Evolutionary conservation across 768 basidiomycete species (phyloP).

Genomic region (Boletellus emodensis): DNA sequence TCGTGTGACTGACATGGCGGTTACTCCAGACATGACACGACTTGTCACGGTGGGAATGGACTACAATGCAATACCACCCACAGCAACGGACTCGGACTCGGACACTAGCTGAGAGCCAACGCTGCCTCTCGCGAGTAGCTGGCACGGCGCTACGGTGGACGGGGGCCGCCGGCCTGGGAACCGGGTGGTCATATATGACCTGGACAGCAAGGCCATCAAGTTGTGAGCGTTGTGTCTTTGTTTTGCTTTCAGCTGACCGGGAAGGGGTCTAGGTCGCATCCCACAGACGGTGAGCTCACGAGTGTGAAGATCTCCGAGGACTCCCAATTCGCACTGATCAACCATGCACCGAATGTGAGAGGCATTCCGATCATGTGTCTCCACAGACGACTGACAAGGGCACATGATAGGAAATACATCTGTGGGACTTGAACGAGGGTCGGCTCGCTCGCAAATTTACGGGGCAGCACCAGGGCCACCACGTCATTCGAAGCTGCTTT

Average conservation of each 20-base stretch:
- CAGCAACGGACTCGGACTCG: slow-evolving; percentile 14
- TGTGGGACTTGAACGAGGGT: slow-evolving; percentile 75
- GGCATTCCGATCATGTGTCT: background rate
- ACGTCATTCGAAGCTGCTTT: slow-evolving; percentile 91
- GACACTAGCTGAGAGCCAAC: slow-evolving; percentile 32
- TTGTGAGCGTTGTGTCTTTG: slow-evolving; percentile 46
- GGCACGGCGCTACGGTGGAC: slow-evolving; percentile 33
- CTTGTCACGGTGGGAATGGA: slow-evolving; percentile 83
- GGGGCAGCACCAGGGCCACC: slow-evolving; percentile 78
- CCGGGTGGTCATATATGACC: slow-evolving; percentile 73
- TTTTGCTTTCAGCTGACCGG: slow-evolving; percentile 7
- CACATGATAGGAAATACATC: slow-evolving; percentile 70
- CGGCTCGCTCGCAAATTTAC: slow-evolving; percentile 75
- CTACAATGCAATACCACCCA: slow-evolving; percentile 28
- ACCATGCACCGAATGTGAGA: slow-evolving; percentile 81
- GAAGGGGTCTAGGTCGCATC: slow-evolving; percentile 47
- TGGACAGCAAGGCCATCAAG: slow-evolving; percentile 62
- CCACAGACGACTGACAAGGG: slow-evolving; percentile 6
- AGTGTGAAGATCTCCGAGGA: slow-evolving; percentile 84
- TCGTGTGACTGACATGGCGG: slow-evolving; percentile 80
- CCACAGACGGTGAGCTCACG: slow-evolving; percentile 75
- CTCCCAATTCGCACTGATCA: slow-evolving; percentile 83
- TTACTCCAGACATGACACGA: slow-evolving; percentile 80
- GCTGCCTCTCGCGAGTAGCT: slow-evolving; percentile 29
- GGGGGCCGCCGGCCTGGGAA: slow-evolving; percentile 43